A percentile compares a stretch with the other conserved stretches of the same genome.
Conservation (phyloP, 805 yeast genomes). For the Starmerella khaoyaiensis region DNA sequence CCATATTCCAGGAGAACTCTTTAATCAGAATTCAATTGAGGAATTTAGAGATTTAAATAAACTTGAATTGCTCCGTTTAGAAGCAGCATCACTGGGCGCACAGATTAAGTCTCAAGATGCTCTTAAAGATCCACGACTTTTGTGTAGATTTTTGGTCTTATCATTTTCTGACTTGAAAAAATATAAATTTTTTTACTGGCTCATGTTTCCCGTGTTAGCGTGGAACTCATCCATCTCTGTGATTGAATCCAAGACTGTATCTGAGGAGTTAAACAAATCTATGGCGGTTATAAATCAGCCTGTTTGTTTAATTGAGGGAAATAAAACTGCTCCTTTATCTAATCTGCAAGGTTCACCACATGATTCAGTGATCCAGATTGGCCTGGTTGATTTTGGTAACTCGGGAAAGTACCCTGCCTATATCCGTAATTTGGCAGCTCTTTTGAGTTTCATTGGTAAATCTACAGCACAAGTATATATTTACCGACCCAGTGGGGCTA, state of each 20-base stretch:
- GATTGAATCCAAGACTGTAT: neutral
- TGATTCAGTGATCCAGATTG: constrained; percentile 12
- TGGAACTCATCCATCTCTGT: constrained; percentile 28
- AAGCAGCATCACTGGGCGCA: constrained; percentile 27
- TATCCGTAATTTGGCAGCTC: constrained; percentile 45
- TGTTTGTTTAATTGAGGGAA: constrained; percentile 5
- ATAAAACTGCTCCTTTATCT: neutral
- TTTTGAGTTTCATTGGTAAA: constrained; percentile 31
- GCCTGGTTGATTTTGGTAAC: constrained; percentile 18
- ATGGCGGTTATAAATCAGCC: constrained; percentile 3
- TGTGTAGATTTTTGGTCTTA: constrained; percentile 39
- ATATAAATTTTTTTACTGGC: constrained; percentile 82
- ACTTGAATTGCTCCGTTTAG: constrained; percentile 36
- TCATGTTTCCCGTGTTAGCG: constrained; percentile 52
- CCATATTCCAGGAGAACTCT: constrained; percentile 31
- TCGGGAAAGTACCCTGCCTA: constrained; percentile 37
- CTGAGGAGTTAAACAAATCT: constrained; percentile 1
- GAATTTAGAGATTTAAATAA: constrained; percentile 67
- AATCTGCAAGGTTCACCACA: neutral
- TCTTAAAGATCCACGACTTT: constrained; percentile 31
- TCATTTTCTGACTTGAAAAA: constrained; percentile 82
- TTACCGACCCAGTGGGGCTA: constrained; percentile 16
- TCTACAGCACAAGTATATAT: constrained; percentile 31
- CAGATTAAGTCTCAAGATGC: constrained; percentile 29
- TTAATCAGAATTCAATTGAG: constrained; percentile 72